Evolutionary conservation across 2,329 filamentous ascomycete genomes (phyloP).

Genomic region (Dichotomopilus funicola): DNA sequence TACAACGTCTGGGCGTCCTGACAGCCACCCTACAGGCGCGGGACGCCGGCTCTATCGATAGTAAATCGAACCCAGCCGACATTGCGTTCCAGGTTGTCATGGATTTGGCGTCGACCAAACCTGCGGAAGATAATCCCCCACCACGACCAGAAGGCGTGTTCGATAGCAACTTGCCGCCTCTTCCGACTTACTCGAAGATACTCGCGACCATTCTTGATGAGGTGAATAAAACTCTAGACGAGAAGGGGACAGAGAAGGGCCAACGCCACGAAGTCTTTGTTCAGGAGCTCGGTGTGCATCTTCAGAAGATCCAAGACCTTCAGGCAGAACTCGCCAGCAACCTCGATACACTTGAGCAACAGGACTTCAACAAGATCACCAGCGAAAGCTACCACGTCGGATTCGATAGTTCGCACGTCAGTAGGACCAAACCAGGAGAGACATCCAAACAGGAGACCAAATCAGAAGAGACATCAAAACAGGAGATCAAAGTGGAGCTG

Average conservation of each 20-base stretch:
- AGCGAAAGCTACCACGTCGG: constrained; percentile 1
- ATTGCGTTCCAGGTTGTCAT: not conserved
- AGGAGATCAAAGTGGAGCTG: not conserved
- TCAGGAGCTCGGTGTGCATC: not conserved
- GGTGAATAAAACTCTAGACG: not conserved
- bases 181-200: constrained; percentile 1
- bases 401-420: not conserved
- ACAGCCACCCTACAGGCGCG: not conserved
- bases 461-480: not conserved
- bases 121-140: not conserved
- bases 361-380: not conserved
- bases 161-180: not conserved
- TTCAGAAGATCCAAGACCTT: not conserved
- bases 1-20: not conserved
- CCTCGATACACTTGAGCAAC: not conserved
- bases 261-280: not conserved
- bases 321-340: not conserved
- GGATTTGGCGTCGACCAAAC: not conserved
- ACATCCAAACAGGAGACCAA: not conserved
- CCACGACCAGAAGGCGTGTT: not conserved
- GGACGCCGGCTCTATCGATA: not conserved
- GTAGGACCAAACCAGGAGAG: not conserved
- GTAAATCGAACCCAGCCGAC: not conserved
- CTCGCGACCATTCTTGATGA: not conserved
- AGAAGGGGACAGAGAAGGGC: not conserved